These are phyloP conservation scores for Taphrina sp. DNA, from an alignment of 1,139 yeast genomes.

Conservation along the genomic window DNA sequence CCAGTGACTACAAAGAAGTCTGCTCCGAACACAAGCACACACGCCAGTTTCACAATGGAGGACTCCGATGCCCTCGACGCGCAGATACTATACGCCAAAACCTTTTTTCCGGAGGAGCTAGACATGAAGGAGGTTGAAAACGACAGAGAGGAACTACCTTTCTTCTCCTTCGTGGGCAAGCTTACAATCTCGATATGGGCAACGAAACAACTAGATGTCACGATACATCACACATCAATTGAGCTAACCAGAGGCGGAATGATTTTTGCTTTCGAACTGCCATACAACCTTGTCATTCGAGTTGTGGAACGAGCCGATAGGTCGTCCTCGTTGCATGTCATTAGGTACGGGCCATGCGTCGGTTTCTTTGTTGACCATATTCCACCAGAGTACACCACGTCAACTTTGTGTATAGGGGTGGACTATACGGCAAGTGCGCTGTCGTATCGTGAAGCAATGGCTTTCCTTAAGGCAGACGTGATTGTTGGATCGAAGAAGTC, in stretches of 20 bases:
- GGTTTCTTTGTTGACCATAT: not conserved
- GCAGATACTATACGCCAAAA: not conserved
- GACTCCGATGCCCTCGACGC: not conserved
- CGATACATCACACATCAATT: not conserved
- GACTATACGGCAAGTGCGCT: not conserved
- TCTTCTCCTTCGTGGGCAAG: not conserved
- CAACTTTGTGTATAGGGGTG: not conserved
- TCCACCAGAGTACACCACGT: not conserved
- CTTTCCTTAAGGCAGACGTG: not conserved
- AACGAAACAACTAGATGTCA: not conserved
- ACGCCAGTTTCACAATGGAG: not conserved
- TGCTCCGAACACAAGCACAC: not conserved
- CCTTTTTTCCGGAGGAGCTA: not conserved
- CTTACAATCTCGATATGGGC: not conserved
- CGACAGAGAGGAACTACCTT: not conserved
- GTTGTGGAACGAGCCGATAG: not conserved
- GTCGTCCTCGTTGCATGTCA: not conserved
- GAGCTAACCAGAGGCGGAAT: not conserved
- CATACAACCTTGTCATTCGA: not conserved
- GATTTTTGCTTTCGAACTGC: not conserved
- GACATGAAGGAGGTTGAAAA: not conserved
- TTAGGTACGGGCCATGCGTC: not conserved
- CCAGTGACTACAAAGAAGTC: not conserved
- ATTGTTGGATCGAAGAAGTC: not conserved
- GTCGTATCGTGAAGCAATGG: not conserved